phyloP scores from a whole-genome alignment of 2,329 filamentous ascomycete genomes.

The Rutstroemia sp. region DNA sequence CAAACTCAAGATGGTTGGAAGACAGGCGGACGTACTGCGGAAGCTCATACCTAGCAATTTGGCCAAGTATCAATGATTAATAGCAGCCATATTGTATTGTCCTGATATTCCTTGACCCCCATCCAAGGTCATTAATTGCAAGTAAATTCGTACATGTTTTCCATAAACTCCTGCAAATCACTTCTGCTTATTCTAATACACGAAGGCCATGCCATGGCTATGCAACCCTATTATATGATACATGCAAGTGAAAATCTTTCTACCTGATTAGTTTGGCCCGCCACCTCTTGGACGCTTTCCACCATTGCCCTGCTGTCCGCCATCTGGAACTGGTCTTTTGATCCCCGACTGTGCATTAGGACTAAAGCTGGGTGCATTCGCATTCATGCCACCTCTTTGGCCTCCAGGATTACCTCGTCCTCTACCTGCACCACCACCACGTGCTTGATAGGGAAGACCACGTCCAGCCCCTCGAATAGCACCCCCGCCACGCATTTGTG shows the following conservation, averaged over 20 bases:
- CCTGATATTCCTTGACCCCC: conserved; percentile 1
- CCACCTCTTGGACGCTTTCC: conserved; percentile 41
- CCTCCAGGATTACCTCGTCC: conserved; percentile 22
- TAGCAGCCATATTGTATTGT: not conserved
- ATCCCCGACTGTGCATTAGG: conserved; percentile 22
- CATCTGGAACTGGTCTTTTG: conserved; percentile 28
- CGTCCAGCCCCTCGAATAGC: conserved; percentile 13
- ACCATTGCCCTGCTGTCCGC: conserved; percentile 27
- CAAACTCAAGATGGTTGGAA: conserved; percentile 55
- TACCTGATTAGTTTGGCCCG: conserved; percentile 18
- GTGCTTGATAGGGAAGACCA: conserved; percentile 13
- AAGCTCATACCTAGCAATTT: conserved; percentile 58
- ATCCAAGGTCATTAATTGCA: not conserved
- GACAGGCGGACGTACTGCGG: conserved; percentile 60
- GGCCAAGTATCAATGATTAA: conserved; percentile 27
- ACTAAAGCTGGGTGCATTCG: conserved; percentile 25
- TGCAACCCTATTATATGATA: conserved; percentile 26
- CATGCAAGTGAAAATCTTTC: conserved; percentile 14
- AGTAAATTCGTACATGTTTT: conserved; percentile 9
- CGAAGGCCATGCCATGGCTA: conserved; percentile 20
- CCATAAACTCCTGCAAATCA: conserved; percentile 1
- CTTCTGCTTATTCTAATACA: conserved; percentile 11
- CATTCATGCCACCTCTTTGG: conserved; percentile 28
- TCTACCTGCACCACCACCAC: conserved; percentile 19
- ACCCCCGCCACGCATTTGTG: conserved; percentile 23